Conservation (phyloP, 2,329 filamentous ascomycete species). For the Blastomyces silverae region DNA sequence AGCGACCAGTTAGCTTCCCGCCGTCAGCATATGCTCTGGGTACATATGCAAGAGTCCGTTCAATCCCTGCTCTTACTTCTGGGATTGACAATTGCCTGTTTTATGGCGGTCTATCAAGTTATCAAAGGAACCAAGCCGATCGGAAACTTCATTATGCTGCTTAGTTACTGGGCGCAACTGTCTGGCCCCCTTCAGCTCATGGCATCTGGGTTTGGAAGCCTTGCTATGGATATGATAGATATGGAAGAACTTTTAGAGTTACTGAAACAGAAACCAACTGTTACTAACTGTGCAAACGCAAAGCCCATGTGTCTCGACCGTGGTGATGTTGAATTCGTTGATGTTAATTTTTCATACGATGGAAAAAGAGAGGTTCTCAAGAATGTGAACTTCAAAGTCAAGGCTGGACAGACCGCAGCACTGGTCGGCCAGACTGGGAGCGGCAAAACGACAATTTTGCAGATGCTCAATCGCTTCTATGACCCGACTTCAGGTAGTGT, state of each 20-base stretch:
- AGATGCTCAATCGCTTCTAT: constrained; percentile 51
- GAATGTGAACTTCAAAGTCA: constrained; percentile 43
- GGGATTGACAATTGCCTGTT: constrained; percentile 45
- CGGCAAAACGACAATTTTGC: constrained; percentile 52
- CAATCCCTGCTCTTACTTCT: constrained; percentile 45
- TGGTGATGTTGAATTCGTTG: constrained; percentile 45
- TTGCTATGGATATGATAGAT: constrained; percentile 54
- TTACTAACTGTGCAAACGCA: constrained; percentile 36
- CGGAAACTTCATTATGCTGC: constrained; percentile 58
- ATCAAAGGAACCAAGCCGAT: constrained; percentile 45
- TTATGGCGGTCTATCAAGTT: constrained; percentile 51
- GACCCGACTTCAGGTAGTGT: constrained; percentile 46
- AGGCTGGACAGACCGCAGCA: constrained; percentile 47
- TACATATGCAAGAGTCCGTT: constrained; percentile 33
- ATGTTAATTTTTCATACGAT: constrained; percentile 50
- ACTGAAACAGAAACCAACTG: constrained; percentile 43
- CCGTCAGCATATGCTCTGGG: constrained; percentile 32
- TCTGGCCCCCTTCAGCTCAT: constrained; percentile 46
- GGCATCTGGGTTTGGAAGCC: constrained; percentile 44
- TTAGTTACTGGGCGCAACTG: constrained; percentile 57
- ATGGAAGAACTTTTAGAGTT: constrained; percentile 51
- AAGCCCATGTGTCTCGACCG: constrained; percentile 36
- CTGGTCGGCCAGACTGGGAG: constrained; percentile 54
- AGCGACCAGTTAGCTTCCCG: constrained; percentile 34
- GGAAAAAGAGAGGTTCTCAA: constrained; percentile 43